phyloP scores from a whole-genome alignment of 2,329 filamentous ascomycete genomes.

The Nigrospora osmanthi region DNA sequence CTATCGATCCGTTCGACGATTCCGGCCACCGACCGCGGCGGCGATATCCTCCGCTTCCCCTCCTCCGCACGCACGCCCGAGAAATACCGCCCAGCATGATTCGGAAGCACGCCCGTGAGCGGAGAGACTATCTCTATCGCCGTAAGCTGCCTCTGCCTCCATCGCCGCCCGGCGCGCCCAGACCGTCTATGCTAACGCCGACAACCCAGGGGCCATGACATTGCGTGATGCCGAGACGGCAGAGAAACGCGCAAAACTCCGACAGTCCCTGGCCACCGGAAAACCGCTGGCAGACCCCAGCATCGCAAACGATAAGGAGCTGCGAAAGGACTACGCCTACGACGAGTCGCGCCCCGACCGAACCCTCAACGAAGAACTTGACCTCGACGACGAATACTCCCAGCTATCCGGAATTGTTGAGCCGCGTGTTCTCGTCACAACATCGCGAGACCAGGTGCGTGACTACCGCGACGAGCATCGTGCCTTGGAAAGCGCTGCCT shows the following conservation, averaged over 20 bases:
- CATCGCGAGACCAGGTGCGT: conserved; percentile 37
- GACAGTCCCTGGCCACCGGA: conserved; percentile 79
- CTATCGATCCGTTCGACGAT: too few species aligned
- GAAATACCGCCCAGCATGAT: neutral
- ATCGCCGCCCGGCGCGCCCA: too few species aligned
- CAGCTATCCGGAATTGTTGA: conserved; percentile 88
- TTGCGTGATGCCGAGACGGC: conserved; percentile 88
- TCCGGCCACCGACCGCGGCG: too few species aligned
- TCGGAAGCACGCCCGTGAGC: conserved; percentile 68
- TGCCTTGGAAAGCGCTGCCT: too few species aligned
- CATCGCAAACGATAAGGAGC: conserved; percentile 76
- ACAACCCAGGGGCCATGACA: conserved; percentile 51
- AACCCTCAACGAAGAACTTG: conserved; percentile 59
- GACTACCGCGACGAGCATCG: too few species aligned
- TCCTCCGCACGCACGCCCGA: too few species aligned
- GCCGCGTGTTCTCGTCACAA: conserved; percentile 82
- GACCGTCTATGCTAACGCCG: neutral
- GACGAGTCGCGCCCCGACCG: conserved; percentile 74
- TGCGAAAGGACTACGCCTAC: conserved; percentile 87
- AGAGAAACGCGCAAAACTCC: conserved; percentile 81
- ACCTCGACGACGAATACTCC: conserved; percentile 83
- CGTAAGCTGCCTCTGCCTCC: conserved; percentile 26
- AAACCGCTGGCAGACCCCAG: conserved; percentile 68
- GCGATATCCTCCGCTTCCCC: too few species aligned
- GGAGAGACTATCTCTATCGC: conserved; percentile 85